phyloP scores from a whole-genome alignment of 2,329 filamentous ascomycete genomes.

The Tolypocladium tropicale region DNA sequence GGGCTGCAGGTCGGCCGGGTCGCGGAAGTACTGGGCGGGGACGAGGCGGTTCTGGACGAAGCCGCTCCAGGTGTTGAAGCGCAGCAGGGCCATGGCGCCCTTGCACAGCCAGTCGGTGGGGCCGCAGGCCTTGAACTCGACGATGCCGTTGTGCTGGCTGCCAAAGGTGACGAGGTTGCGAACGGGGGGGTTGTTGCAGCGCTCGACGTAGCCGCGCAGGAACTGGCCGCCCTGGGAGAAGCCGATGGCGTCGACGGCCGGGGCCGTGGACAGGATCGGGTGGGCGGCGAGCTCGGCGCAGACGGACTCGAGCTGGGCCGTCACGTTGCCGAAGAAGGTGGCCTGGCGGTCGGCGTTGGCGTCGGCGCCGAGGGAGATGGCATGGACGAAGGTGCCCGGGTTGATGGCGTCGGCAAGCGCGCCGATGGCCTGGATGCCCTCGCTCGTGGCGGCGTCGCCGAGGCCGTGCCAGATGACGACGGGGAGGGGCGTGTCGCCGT shows the following conservation, averaged over 20 bases:
- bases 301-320: slow-evolving; percentile 62
- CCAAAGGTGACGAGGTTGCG: slow-evolving; percentile 80
- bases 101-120: slow-evolving; percentile 70
- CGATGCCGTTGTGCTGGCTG: slow-evolving; percentile 86
- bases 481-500: slow-evolving; percentile 63
- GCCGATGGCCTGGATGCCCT: slow-evolving; percentile 63
- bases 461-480: slow-evolving; percentile 90
- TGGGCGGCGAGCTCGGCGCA: slow-evolving; percentile 69
- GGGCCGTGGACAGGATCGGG: slow-evolving; percentile 70
- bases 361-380: slow-evolving; percentile 60
- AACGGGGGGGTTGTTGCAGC: slow-evolving; percentile 69
- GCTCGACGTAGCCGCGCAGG: slow-evolving; percentile 80
- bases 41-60: slow-evolving; percentile 74
- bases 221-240: slow-evolving; percentile 97
- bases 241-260: slow-evolving; percentile 80
- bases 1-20: slow-evolving; percentile 47
- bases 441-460: slow-evolving; percentile 63
- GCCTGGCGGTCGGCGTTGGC: slow-evolving; percentile 62
- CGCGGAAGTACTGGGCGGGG: slow-evolving; percentile 90
- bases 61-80: slow-evolving; percentile 67
- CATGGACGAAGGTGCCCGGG: slow-evolving; percentile 77
- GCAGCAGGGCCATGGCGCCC: slow-evolving; percentile 66
- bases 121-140: slow-evolving; percentile 66
- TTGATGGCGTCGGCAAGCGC: slow-evolving; percentile 61
- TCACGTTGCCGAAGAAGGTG: slow-evolving; percentile 87